Evolutionary conservation across 192 early-diverging fungal genomes (phyloP).

Genomic region (Coemansia sp.): DNA sequence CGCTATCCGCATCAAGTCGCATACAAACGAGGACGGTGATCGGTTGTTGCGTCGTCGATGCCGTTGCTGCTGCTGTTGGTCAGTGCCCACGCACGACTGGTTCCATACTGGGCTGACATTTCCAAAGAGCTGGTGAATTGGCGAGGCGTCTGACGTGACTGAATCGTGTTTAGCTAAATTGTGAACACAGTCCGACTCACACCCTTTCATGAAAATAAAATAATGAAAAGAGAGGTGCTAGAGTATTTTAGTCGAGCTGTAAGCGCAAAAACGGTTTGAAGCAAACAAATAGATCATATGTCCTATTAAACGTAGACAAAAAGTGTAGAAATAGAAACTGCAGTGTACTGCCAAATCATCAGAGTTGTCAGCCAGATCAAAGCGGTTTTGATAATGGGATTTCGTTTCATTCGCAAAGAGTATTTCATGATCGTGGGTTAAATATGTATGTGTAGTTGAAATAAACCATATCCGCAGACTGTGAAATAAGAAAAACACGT

Average conservation of each 20-base stretch:
- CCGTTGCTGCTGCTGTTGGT: not conserved
- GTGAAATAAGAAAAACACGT: not conserved
- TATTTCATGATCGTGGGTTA: too few relatives aligned
- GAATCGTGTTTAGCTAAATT: conserved; percentile 15
- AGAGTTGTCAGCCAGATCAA: too few relatives aligned
- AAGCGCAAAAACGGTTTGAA: not conserved
- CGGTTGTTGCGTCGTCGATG: not conserved
- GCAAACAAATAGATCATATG: not conserved
- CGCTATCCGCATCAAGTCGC: conserved; percentile 11
- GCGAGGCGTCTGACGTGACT: conserved; percentile 1
- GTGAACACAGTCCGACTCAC: conserved; percentile 38
- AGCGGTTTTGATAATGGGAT: too few relatives aligned
- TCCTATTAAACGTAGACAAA: not conserved
- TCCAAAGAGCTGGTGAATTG: conserved; percentile 15
- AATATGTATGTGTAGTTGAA: too few relatives aligned
- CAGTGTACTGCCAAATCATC: too few relatives aligned
- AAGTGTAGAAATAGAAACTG: not conserved
- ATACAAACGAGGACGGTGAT: not conserved
- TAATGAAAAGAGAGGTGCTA: not conserved
- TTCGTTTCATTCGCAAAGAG: too few relatives aligned
- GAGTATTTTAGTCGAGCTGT: not conserved
- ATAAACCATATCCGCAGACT: not conserved
- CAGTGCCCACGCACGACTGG: not conserved
- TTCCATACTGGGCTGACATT: conserved; percentile 27
- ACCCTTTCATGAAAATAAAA: conserved; percentile 20